Conservation (phyloP, 306 rosid species). For the Glycine tomentella region DNA sequence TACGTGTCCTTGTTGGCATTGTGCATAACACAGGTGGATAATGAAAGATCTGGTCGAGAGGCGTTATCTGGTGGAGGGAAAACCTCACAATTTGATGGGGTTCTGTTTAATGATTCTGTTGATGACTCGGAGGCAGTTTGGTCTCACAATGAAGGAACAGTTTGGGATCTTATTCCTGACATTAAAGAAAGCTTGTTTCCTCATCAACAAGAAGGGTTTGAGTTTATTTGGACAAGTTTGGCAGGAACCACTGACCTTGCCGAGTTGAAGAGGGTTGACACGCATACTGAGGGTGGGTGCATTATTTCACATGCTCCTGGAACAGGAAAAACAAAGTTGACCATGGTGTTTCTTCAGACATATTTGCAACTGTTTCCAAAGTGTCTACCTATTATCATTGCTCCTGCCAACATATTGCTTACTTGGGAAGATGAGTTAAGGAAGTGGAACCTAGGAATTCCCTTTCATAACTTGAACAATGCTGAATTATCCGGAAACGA, state of each 20-base stretch:
- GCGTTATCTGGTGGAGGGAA: neutral
- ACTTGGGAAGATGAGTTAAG: constrained; percentile 58
- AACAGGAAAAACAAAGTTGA: constrained; percentile 50
- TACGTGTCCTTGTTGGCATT: neutral
- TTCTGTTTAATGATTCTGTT: constrained; percentile 10
- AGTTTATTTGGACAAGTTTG: constrained; percentile 55
- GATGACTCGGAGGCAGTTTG: neutral
- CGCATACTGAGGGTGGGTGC: constrained; percentile 44
- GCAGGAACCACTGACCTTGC: constrained; percentile 43
- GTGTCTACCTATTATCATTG: constrained; percentile 49
- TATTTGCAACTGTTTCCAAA: constrained; percentile 46
- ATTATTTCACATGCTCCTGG: constrained; percentile 61
- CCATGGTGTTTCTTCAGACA: constrained; percentile 50
- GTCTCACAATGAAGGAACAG: constrained; percentile 41
- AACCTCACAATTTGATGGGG: constrained; percentile 20
- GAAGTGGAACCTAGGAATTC: constrained; percentile 49
- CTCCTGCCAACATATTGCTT: constrained; percentile 50
- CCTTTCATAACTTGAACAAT: constrained; percentile 52
- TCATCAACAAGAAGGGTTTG: constrained; percentile 59
- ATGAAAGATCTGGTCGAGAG: constrained; percentile 2
- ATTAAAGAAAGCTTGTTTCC: constrained; percentile 44
- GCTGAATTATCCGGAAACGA: constrained; percentile 48
- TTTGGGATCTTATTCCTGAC: constrained; percentile 55
- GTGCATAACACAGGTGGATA: constrained; percentile 36
- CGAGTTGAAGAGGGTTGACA: constrained; percentile 34